Base-by-base conservation (phyloP, 1,139 yeast species). In the Citeromyces hawaiiensis region DNA sequence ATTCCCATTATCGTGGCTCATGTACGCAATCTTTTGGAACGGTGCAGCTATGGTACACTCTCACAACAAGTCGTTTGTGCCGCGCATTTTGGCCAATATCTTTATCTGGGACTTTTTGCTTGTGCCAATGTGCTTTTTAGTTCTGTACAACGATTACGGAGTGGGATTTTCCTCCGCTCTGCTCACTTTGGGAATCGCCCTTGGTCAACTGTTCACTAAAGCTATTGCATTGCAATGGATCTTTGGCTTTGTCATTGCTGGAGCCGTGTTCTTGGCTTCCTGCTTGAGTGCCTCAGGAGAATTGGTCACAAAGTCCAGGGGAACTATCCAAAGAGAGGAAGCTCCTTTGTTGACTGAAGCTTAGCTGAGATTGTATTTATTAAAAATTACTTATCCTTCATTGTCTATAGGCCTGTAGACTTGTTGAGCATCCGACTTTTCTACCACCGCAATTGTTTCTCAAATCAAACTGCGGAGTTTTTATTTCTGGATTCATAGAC, bases 211-310 rank as follows among this genome's bases (percentile, higher is more conserved):
- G 44, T 66, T 76, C 52, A 70, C 75, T 42, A 80, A 73, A 60
- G 63, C 72, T 25, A 68, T 83, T 61, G 91, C 91, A 3, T 66
- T 83, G 45, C 94, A 83, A 61, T 83, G 94, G 94, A 73, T 80
- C 47, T 83, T 83, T 62, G 93, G 87, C 8, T 75, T 80, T 48
- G 58, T 70, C 42, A 81, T 82, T 47, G 62, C 82, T 11, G 77
- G 72, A 10, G 40, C 64, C 15, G 67, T 79, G 54, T 64, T 74
- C 43, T 50, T 75, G 21, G 54, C 68, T 41, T 64, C 78, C 16
- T 44, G 72, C 35, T 54, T 70, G 21, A 66, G 68, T 15, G 65
- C 76, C 42, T 48, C 61, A 39, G 60, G 60, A 10, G 21, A 7
- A 8, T 11, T 34, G 21, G 36, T 23, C 9, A 17, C 15, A n/a